phyloP scores from a whole-genome alignment of 805 yeast species.

The Candida maltosa region DNA sequence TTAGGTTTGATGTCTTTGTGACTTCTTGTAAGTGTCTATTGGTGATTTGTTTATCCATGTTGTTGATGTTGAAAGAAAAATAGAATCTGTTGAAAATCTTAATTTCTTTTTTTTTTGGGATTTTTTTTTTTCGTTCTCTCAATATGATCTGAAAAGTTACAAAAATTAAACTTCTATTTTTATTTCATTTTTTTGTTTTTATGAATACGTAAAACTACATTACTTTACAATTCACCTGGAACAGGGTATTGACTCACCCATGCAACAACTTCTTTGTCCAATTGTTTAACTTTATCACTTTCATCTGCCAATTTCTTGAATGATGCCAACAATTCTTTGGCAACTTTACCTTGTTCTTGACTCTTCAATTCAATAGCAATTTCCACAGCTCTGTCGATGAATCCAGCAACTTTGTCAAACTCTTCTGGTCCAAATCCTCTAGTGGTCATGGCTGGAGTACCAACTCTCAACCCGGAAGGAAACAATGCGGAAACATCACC shows the following conservation, averaged over 20 bases:
- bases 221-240: conserved; percentile 63
- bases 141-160: background rate
- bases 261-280: conserved; percentile 68
- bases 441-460: conserved; percentile 98
- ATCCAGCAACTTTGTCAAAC: conserved; percentile 73
- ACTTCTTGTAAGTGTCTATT: conserved; percentile 6
- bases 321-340: conserved; percentile 87
- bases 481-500: conserved; percentile 96
- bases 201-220: background rate
- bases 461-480: conserved; percentile 96
- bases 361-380: conserved; percentile 61
- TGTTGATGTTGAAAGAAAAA: background rate
- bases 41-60: conserved; percentile 2
- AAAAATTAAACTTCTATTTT: background rate
- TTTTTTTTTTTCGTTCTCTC: background rate
- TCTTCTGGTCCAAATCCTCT: conserved; percentile 92
- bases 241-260: conserved; percentile 95
- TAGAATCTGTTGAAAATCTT: too few relatives aligned
- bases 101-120: too few relatives aligned
- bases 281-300: conserved; percentile 63
- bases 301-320: conserved; percentile 78
- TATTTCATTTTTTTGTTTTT: background rate
- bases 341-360: conserved; percentile 68
- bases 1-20: conserved; percentile 13
- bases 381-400: conserved; percentile 74